Percentiles rank a stretch among this genome's conserved stretches.
Evolutionary conservation across 768 basidiomycete species (phyloP).

Genomic region (Auricularia heimuer): DNA sequence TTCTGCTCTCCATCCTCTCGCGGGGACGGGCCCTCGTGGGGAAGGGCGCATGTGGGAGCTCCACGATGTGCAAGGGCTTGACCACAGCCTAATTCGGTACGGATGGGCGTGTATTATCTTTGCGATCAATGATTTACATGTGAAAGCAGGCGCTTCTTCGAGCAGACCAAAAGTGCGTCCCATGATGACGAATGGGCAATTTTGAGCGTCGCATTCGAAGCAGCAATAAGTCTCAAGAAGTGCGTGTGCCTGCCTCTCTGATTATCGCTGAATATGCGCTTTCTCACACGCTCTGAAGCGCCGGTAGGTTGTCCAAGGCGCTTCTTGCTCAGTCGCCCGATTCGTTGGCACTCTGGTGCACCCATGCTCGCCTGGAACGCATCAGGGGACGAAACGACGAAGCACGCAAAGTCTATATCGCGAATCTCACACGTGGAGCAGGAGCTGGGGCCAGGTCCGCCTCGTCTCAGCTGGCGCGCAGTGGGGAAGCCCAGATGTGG

Average conservation of each 20-base stretch:
- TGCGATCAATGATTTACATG: too few relatives aligned
- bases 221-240: slow-evolving; percentile 49
- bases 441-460: slow-evolving; percentile 27
- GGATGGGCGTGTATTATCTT: not conserved
- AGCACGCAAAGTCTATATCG: slow-evolving; percentile 70
- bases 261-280: not conserved
- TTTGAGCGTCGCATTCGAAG: slow-evolving; percentile 59
- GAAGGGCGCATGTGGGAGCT: slow-evolving; percentile 32
- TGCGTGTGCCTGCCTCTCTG: slow-evolving; percentile 16
- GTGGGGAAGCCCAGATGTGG: slow-evolving; percentile 45
- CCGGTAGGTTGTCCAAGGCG: slow-evolving; percentile 55
- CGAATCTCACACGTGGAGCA: slow-evolving; percentile 12
- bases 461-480: slow-evolving; percentile 31
- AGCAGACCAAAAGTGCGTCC: slow-evolving; percentile 37
- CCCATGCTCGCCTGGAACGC: slow-evolving; percentile 66
- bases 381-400: slow-evolving; percentile 54
- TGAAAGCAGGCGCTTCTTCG: slow-evolving; percentile 40
- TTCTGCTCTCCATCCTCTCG: slow-evolving; percentile 45
- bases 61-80: slow-evolving; percentile 41
- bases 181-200: slow-evolving; percentile 54
- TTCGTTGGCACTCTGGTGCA: slow-evolving; percentile 58
- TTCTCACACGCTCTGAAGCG: slow-evolving; percentile 29
- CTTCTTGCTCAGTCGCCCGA: slow-evolving; percentile 47
- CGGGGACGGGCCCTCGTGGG: slow-evolving; percentile 33
- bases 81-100: slow-evolving; percentile 34